Evolutionary conservation across 2,329 filamentous ascomycete species (phyloP).

Genomic region (Stemphylium beticola): DNA sequence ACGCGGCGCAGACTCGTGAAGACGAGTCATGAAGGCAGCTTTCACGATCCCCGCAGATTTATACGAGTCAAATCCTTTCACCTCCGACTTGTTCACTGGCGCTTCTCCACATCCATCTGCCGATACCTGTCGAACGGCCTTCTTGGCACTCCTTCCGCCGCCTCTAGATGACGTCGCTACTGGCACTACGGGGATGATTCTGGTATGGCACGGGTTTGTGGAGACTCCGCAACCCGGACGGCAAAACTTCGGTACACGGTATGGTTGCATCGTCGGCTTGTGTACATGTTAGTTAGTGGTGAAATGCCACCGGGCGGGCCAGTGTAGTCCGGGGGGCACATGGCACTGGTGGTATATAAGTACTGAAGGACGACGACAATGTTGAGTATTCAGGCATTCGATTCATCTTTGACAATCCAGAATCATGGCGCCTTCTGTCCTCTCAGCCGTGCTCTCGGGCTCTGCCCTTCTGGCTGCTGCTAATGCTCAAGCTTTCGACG

Average conservation of each 20-base stretch:
- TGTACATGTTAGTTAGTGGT: neutral
- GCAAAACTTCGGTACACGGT: constrained; percentile 31
- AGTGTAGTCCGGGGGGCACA: neutral
- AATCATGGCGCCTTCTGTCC: constrained; percentile 37
- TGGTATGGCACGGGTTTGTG: constrained; percentile 16
- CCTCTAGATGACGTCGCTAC: constrained; percentile 9
- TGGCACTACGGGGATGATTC: constrained; percentile 19
- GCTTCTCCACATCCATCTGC: constrained; percentile 17
- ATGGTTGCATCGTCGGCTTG: constrained; percentile 2
- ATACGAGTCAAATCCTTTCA: constrained; percentile 1
- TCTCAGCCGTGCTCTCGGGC: constrained; percentile 28
- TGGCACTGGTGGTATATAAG: constrained; percentile 28
- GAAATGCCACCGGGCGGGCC: constrained; percentile 9
- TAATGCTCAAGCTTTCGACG: constrained; percentile 34
- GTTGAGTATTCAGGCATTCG: constrained; percentile 7
- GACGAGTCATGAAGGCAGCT: constrained; percentile 3
- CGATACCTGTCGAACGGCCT: constrained; percentile 22
- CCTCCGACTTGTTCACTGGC: constrained; percentile 5
- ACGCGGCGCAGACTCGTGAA: neutral
- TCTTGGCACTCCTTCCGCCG: constrained; percentile 31
- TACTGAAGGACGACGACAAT: neutral
- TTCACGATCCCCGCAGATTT: constrained; percentile 7
- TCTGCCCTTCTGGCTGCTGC: constrained; percentile 30
- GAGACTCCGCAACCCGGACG: constrained; percentile 23
- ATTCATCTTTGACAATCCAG: constrained; percentile 9